Evolutionary conservation across 2,329 filamentous ascomycete genomes (phyloP), one percentile per base, ranked within the genome.

Genomic region (Colletotrichum echinochloae): DNA sequence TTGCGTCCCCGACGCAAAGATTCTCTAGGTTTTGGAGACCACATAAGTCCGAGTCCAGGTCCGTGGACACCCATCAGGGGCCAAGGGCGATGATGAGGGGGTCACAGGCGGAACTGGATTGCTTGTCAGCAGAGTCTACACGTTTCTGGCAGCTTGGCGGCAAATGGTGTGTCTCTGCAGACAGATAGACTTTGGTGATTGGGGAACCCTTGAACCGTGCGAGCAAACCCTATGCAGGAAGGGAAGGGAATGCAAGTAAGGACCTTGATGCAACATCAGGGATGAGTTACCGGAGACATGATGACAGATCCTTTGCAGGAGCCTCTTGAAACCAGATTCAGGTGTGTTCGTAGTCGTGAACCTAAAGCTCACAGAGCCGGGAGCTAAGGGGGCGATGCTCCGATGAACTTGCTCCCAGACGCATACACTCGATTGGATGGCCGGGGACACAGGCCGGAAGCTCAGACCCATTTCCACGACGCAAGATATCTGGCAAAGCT

Each of bases 1-100:
- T 49, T 63, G 68, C 68, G 64, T 71, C 64, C 64, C 64, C 64
- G 68, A 71, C 30, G 65, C 46, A 59, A 52, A 20, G 23, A 57
- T 48, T 11, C 23, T 20, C 8, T 11, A 23, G 18, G 23, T 28
- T 20, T 4, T n/a, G 41, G 41, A 57, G 23, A 20, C 14, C 30
- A 18, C 20, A n/a, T 30, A 30, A 8, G 57, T 60, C 68, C 26
- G 64, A 63, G 57, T 39, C 28, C 23, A 26, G 26, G 59, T 62
- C 57, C 44, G 46, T 63, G 64, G 33, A 16, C 54, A 39, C 62
- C 57, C 51, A 54, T 59, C 39, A 59, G 49, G 51, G 54, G n/a
- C n/a, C 30, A n/a, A 60, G 37, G 39, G 39, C 4, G 4, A 33
- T 5, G 30, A 8, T 4, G 8, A 9, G 39, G 6, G 39, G 41